Percentiles rank a stretch among this genome's conserved stretches.
These are phyloP conservation scores for Juncus inflexus DNA, from an alignment of 176 grass and related monocot species.

Conservation along the genomic window DNA sequence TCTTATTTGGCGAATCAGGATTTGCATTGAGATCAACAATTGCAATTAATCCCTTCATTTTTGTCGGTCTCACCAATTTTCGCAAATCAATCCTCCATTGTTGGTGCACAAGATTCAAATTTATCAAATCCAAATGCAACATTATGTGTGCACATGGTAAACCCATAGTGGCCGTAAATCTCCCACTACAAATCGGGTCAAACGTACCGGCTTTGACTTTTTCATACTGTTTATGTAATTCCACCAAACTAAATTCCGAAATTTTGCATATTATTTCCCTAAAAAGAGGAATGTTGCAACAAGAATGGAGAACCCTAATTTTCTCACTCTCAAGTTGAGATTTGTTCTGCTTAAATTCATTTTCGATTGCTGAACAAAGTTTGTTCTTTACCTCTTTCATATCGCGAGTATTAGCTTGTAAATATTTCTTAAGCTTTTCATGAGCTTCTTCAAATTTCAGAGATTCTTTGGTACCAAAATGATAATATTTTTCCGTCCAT, in stretches of 20 bases:
- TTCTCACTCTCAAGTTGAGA: constrained; percentile 24
- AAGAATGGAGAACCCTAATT: constrained; percentile 27
- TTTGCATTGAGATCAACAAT: constrained; percentile 12
- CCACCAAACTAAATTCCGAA: constrained; percentile 23
- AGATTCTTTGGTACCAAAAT: constrained; percentile 16
- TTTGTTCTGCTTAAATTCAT: constrained; percentile 17
- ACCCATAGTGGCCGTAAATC: constrained; percentile 29
- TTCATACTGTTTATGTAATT: constrained; percentile 22
- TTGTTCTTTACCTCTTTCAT: constrained; percentile 24
- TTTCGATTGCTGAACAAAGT: constrained; percentile 16
- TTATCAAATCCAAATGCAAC: constrained; percentile 8
- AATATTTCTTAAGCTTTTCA: constrained; percentile 17
- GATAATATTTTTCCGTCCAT: constrained; percentile 18
- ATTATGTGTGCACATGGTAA: constrained; percentile 24
- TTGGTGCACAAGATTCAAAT: constrained; percentile 13
- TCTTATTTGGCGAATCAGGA: too few species aligned
- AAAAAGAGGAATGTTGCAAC: constrained; percentile 26
- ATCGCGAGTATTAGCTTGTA: constrained; percentile 6
- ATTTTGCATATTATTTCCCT: constrained; percentile 18
- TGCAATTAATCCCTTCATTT: constrained; percentile 13
- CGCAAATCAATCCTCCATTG: constrained; percentile 26
- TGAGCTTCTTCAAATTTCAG: constrained; percentile 14
- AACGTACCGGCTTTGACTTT: constrained; percentile 17
- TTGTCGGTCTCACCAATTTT: constrained; percentile 8
- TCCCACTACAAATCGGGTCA: constrained; percentile 20